Percentiles rank a stretch among this genome's conserved stretches.
Evolutionary conservation across 371 early-diverging fungal genomes (phyloP).

Genomic region (Apophysomyces ossiformis): DNA sequence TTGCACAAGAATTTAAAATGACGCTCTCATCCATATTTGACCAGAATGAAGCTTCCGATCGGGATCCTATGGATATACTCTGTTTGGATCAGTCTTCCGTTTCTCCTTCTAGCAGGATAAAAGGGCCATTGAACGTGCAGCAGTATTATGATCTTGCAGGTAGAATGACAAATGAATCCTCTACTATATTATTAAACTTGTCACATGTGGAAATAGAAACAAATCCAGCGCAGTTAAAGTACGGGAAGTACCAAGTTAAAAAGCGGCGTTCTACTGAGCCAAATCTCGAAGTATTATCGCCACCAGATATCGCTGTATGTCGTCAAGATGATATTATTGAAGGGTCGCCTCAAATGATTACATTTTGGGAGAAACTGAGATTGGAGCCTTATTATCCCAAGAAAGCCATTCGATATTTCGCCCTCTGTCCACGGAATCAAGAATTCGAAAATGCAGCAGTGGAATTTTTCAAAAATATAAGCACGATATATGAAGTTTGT

Average conservation of each 20-base stretch:
- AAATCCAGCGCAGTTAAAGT: constrained; percentile 63
- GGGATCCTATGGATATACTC: constrained; percentile 29
- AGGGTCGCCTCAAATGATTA: constrained; percentile 56
- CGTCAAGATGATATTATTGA: constrained; percentile 65
- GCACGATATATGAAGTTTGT: constrained; percentile 58
- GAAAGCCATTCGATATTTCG: constrained; percentile 62
- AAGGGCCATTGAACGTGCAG: constrained; percentile 54
- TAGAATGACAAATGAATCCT: constrained; percentile 10
- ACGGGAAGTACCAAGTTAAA: constrained; percentile 68
- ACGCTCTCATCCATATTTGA: constrained; percentile 50
- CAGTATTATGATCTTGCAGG: constrained; percentile 54
- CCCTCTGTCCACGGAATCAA: constrained; percentile 56
- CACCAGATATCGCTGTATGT: constrained; percentile 61
- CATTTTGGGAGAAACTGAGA: constrained; percentile 68
- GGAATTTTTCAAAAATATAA: constrained; percentile 60
- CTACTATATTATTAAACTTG: background rate
- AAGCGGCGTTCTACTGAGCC: constrained; percentile 64
- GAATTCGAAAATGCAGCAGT: constrained; percentile 44
- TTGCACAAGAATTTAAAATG: constrained; percentile 49
- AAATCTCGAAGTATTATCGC: constrained; percentile 47
- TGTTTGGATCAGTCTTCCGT: constrained; percentile 26
- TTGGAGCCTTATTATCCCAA: constrained; percentile 61
- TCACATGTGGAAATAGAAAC: constrained; percentile 33
- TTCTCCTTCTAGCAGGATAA: constrained; percentile 45
- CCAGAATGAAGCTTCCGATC: constrained; percentile 21